Base-by-base conservation (phyloP, 768 basidiomycete genomes). In the Lentinula raphanica region DNA sequence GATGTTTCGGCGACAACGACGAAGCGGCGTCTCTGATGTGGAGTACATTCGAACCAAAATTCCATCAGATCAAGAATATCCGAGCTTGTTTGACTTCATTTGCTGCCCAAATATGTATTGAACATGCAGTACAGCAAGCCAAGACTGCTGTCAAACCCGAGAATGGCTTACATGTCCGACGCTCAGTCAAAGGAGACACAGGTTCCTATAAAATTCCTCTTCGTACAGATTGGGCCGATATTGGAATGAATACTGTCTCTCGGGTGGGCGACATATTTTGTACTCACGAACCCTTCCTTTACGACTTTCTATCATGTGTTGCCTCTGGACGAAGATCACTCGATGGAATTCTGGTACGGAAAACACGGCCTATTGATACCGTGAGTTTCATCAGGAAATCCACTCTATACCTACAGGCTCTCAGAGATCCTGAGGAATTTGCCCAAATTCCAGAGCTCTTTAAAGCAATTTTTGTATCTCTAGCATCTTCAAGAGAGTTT, bases 1-100 rank as follows among this genome's bases (percentile, higher is more conserved):
- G 64, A 11, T 36, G 40, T 9, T 13, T 9, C 21, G 19, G 39
- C 11, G 44, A 54, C 17, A 23, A 31, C 13, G 21, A 39, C 11
- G 58, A 56, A 23, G 42, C 45, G 25, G 6, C 28, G 15, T 31
- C 17, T 46, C 45, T 45, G 50, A 66, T 66, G 61, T 63, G 60
- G 36, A 49, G 48, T 28, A 57, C 58, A 5, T n/a, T 9, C 5
- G 32, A 5, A 11, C 35, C 38, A 15, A 54, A 54, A 13, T 67
- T 66, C 50, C 55, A 19, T 5, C 56, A 65, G 3, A 65, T 72
- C 27, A 62, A 63, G 36, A 62, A 66, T 56, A 61, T 66, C 25
- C 60, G 63, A 4, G 49, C 70, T 31, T 68, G 65, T 3, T 56
- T 72, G 6, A 63, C 67, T 19, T 69, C 69, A 12, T 70, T 68